Base-by-base conservation (phyloP, 2,329 filamentous ascomycete species). In the Phialophora verrucosa region DNA sequence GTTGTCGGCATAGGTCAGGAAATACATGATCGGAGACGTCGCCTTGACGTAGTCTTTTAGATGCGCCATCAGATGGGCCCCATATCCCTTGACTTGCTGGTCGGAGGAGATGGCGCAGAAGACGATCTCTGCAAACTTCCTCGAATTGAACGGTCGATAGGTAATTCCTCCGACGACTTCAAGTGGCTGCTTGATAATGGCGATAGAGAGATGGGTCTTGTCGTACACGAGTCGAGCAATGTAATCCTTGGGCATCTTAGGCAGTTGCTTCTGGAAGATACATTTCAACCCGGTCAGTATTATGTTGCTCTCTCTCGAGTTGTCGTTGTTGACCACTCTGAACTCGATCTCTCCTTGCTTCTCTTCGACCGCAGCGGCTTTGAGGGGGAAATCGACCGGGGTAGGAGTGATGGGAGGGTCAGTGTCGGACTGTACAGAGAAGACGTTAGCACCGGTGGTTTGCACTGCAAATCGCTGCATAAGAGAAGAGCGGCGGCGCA, bases 231-330 rank as follows among this genome's bases (percentile, higher is more conserved):
- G 87, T 47, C 95, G 91, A 3, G 95, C 95, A 73, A 99, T 98
- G 78, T 99, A 99, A 76, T 98, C 95, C 79, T 98, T 97, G 14
- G 95, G 95, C 95, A 99, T 99, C 79, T 98, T 98, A 0, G 95
- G 95, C 5, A 99, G 84, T 76, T 99, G 95, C 74, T 98, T 98
- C 77, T 99, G 95, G 75, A 99, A 98, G 71, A 99, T 96, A 76
- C 93, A 97, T 77, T 98, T 99, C 63, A 99, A 83, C 14, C 95
- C 95, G 0, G 94, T 97, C 66, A 99, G 84, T 73, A 99, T 96
- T 75, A 98, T 96, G 71, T 93, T 89, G 75, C 91, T 96, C 75
- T 97, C 92, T 70, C 90, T 87, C 44, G 89, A 85, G 74, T 91
- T 91, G 76, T 99, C 95, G 76, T 99, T 99, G 83, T 98, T 98